Conservation (phyloP, 2,329 filamentous ascomycete genomes). For the Stachybotrys chartarum region DNA sequence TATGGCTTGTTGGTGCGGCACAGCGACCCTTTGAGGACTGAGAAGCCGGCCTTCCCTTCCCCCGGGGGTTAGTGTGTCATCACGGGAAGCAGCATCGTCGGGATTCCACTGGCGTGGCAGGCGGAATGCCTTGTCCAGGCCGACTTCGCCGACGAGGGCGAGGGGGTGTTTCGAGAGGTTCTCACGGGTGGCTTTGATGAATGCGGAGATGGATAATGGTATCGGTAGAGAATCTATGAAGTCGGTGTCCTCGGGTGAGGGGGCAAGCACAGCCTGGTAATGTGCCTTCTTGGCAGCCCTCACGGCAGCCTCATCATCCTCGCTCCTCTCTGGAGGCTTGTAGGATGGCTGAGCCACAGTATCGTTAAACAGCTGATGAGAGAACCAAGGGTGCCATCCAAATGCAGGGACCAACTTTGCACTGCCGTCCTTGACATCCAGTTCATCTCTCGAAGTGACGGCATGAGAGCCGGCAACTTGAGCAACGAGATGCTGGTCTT, state of each 20-base stretch:
- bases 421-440: background rate
- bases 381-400: constrained; percentile 86
- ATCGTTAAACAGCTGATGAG: constrained; percentile 67
- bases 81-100: constrained; percentile 14
- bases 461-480: constrained; percentile 52
- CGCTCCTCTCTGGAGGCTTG: constrained; percentile 12
- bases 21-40: constrained; percentile 59
- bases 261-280: constrained; percentile 61
- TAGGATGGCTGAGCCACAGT: constrained; percentile 28
- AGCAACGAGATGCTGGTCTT: constrained; percentile 69
- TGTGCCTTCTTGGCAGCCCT: constrained; percentile 42
- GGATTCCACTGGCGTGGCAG: constrained; percentile 55
- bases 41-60: constrained; percentile 63
- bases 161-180: constrained; percentile 51
- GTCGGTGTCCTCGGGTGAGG: constrained; percentile 31
- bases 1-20: constrained; percentile 61
- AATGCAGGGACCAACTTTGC: constrained; percentile 56
- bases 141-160: constrained; percentile 70
- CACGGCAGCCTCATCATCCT: constrained; percentile 5
- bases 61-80: constrained; percentile 51
- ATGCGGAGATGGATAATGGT: constrained; percentile 51
- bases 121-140: constrained; percentile 70
- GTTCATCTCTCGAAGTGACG: constrained; percentile 18
- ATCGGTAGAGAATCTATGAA: constrained; percentile 48
- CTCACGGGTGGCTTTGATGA: constrained; percentile 47